A percentile compares a stretch with the other conserved stretches of the same genome.
Evolutionary conservation across 176 grass and related monocot genomes (phyloP).

Genomic region (Carex cristatella): DNA sequence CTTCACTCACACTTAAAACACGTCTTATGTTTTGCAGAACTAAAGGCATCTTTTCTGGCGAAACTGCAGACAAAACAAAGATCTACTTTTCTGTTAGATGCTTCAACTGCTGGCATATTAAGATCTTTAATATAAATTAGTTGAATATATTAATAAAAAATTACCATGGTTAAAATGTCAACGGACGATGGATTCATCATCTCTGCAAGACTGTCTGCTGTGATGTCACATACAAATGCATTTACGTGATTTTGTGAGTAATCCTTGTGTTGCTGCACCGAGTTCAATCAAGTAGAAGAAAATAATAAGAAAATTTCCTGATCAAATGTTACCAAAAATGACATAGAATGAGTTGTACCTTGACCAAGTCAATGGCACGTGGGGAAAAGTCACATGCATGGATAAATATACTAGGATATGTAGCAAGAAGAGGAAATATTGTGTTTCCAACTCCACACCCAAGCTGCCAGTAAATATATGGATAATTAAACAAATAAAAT

Average conservation of each 20-base stretch:
- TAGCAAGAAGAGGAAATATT: conserved; percentile 68
- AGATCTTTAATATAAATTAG: conserved; percentile 11
- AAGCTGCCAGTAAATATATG: conserved; percentile 42
- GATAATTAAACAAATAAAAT: conserved; percentile 3
- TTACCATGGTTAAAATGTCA: conserved; percentile 96
- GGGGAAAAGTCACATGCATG: conserved; percentile 90
- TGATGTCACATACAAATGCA: conserved; percentile 94
- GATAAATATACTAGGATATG: conserved; percentile 70
- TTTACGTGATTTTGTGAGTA: conserved; percentile 49
- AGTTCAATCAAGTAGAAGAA: conserved; percentile 16
- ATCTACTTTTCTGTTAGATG: conserved; percentile 91
- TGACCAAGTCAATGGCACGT: conserved; percentile 75
- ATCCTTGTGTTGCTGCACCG: conserved; percentile 75
- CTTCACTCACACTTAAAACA: conserved; percentile 62
- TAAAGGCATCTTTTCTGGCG: conserved; percentile 76
- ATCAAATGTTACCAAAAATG: neutral
- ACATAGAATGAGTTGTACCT: conserved; percentile 40
- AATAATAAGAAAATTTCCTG: neutral
- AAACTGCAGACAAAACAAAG: conserved; percentile 96
- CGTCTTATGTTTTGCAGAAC: conserved; percentile 57
- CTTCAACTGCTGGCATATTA: conserved; percentile 12
- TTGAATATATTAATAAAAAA: neutral
- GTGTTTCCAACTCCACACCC: conserved; percentile 91
- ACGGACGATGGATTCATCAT: conserved; percentile 49
- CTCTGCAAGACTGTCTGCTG: conserved; percentile 46